Base-by-base conservation (phyloP, 1,284 basidiomycete genomes). In the Cutaneotrichosporon sp. region DNA sequence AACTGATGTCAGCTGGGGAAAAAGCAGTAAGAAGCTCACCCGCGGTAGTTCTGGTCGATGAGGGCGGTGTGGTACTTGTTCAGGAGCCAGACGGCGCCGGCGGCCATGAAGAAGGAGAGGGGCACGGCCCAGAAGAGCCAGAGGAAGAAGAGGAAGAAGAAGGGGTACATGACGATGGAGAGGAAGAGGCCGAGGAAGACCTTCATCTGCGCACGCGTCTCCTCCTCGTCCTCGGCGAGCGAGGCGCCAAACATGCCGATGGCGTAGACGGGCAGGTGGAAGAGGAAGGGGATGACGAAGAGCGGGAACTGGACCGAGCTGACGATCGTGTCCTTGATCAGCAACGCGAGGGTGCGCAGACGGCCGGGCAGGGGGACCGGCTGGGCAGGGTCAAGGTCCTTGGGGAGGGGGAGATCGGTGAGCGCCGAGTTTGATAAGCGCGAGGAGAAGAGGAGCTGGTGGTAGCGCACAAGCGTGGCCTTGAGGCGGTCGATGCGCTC, bases 131-230 rank as follows among this genome's bases (percentile, higher is more conserved):
- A 84, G 62, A 95, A 84, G 38, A 92, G 75, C 14, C 87, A 86
- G 89, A 91, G 94, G 20, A 94, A 80, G 68, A 87, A 84, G 75
- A 90, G 86, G 81, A 95, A 95, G 34, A 87, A 78, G 20, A 86
- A 76, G n/a, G 91, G 88, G 80, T 95, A 95, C 47, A 89, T 87
- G 69, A 91, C 75, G 64, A 90, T 74, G 50, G 89, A 81, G 55
- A 92, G 84, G 52, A 94, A 72, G 25, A 95, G 75, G 1, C 91
- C 91, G 67, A 94, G 87, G 14, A 90, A 87, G 46, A 95, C 86
- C 81, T 97, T 95, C 81, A 89, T 94, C 81, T 95, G 91, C 38
- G 92, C 93, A 78, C 92, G 90, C 5, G 90, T 89, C 78, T 95
- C 93, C 47, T 78, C 36, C 77, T 97, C 94, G 68, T 93, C 87